These are phyloP conservation scores for Amphicarpaea edgeworthii DNA, from an alignment of 306 rosid species.

Conservation along the genomic window DNA sequence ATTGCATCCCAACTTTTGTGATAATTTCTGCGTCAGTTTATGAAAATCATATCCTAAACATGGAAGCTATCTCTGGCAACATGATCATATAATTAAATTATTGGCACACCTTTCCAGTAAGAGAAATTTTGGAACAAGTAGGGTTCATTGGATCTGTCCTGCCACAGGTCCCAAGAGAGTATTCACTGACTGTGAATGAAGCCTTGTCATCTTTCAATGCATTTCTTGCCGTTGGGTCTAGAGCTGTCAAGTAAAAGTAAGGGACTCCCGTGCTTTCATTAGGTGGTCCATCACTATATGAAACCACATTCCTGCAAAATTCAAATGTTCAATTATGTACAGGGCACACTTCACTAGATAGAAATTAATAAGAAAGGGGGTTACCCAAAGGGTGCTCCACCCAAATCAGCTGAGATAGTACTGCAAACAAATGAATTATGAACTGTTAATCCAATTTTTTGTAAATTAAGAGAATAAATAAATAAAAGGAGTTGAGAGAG, in stretches of 20 bases:
- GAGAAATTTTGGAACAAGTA: conserved; percentile 82
- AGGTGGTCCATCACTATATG: conserved; percentile 87
- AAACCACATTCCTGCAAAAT: conserved; percentile 76
- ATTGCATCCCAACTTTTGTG: no score
- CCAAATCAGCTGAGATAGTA: conserved; percentile 80
- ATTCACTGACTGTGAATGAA: conserved; percentile 82
- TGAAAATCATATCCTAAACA: no score
- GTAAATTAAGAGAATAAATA: no score
- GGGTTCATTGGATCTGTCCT: conserved; percentile 86
- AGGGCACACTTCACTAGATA: background rate
- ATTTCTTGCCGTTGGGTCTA: conserved; percentile 86
- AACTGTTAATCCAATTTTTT: no score
- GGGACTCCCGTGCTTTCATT: conserved; percentile 75
- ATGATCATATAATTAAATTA: conserved; percentile 19
- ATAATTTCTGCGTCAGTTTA: no score
- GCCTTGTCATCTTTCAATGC: conserved; percentile 72
- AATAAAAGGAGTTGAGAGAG: background rate
- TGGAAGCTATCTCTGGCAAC: background rate
- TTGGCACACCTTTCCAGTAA: conserved; percentile 78
- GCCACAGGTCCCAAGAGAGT: conserved; percentile 90
- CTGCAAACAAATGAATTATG: conserved; percentile 54
- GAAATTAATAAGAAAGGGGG: conserved; percentile 19
- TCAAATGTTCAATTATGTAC: no score
- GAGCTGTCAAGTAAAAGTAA: conserved; percentile 87
- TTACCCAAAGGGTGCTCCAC: conserved; percentile 97